Percentiles rank a stretch among this genome's conserved stretches.
These are phyloP conservation scores for Isabelozyma rhagii DNA, from an alignment of 805 yeast species.

Conservation along the genomic window DNA sequence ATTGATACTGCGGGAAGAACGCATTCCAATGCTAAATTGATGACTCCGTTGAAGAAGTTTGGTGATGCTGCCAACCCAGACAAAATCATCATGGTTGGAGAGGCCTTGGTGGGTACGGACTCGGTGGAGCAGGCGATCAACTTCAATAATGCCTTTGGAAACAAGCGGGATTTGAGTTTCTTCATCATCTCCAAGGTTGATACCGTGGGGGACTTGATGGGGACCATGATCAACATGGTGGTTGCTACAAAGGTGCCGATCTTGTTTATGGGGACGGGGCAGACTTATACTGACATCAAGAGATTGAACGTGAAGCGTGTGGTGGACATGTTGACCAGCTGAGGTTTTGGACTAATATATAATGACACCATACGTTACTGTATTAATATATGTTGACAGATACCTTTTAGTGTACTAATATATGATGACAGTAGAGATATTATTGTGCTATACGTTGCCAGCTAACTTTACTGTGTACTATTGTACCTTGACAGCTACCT, in stretches of 20 bases:
- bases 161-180: slow-evolving; percentile 75
- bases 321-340: slow-evolving; percentile 63
- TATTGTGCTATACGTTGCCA: no score
- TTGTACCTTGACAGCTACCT: no score
- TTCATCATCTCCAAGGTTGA: slow-evolving; percentile 93
- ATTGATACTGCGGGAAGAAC: slow-evolving; percentile 98
- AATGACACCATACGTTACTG: neutral
- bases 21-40: slow-evolving; percentile 88
- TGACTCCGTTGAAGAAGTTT: slow-evolving; percentile 94
- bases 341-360: neutral
- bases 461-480: no score
- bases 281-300: slow-evolving; percentile 90
- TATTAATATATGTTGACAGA: no score
- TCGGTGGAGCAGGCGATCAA: slow-evolving; percentile 93
- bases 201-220: slow-evolving; percentile 95
- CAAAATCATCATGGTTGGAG: slow-evolving; percentile 97
- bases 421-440: no score
- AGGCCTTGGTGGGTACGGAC: slow-evolving; percentile 96
- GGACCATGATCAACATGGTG: slow-evolving; percentile 96
- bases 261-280: slow-evolving; percentile 94
- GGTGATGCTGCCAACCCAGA: slow-evolving; percentile 95
- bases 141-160: slow-evolving; percentile 91
- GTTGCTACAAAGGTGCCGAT: slow-evolving; percentile 95
- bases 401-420: no score
- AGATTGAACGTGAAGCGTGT: slow-evolving; percentile 91